These are phyloP conservation scores for Canna indica DNA, from an alignment of 176 grass and related monocot species.

Conservation along the genomic window DNA sequence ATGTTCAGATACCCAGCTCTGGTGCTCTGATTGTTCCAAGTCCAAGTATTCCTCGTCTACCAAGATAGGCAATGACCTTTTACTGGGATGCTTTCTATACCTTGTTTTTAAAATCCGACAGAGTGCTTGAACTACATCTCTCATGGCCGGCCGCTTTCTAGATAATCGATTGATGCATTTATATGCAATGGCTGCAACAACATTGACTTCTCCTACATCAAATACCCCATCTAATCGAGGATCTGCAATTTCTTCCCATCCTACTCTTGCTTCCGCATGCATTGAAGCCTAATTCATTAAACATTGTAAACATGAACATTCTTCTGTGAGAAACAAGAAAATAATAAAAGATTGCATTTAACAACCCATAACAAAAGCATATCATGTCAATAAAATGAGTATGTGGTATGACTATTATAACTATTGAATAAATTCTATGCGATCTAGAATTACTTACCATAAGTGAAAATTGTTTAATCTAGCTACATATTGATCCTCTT, in stretches of 20 bases:
- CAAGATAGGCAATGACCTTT: background rate
- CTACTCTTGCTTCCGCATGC: constrained; percentile 54
- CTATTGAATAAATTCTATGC: no score
- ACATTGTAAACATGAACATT: background rate
- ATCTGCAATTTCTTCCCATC: constrained; percentile 88
- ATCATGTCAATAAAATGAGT: background rate
- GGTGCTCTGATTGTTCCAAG: constrained; percentile 44
- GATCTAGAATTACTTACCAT: no score
- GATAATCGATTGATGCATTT: constrained; percentile 66
- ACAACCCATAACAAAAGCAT: background rate
- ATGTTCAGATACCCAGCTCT: constrained; percentile 43
- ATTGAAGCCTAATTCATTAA: constrained; percentile 50
- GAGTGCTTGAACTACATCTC: constrained; percentile 65
- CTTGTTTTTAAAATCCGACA: constrained; percentile 40
- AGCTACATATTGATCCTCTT: background rate
- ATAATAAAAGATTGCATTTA: background rate
- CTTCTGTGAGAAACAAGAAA: background rate
- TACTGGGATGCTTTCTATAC: background rate
- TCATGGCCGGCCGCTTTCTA: constrained; percentile 67
- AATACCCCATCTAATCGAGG: constrained; percentile 58
- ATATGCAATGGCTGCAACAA: constrained; percentile 61
- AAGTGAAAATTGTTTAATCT: background rate
- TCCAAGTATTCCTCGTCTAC: constrained; percentile 34
- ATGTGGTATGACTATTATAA: background rate
- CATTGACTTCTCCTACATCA: constrained; percentile 61